Evolutionary conservation across 306 rosid species (phyloP), one percentile per base, ranked within the genome.

Genomic region (Echinosophora koreensis): DNA sequence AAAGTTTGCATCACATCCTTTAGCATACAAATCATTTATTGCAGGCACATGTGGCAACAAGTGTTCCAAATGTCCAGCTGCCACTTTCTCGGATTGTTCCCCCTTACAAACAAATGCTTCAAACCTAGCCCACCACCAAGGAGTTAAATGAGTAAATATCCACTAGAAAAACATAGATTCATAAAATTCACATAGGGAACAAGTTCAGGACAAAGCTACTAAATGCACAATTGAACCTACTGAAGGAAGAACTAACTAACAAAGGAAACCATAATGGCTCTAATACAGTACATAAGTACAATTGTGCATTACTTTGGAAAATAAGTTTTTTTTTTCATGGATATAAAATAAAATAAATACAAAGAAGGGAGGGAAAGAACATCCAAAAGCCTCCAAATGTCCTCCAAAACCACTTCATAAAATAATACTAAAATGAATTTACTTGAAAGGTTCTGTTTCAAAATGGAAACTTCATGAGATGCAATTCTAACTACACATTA

Each of bases 31-130:
- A 77, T 87, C 89, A 67, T 73, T 87, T 65, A 89, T 79, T 83
- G 79, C 78, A 14, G 88, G 90, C 71, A 92, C 73, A 88, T 95
- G 97, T 37, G 83, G 91, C 86, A 86, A 79, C 69, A 95, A 77
- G 35, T 86, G 72, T 63, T 90, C 96, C 79, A 95, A 85, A 76
- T 75, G 72, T 64, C 98, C 97, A 55, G 74, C 73, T 66, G 83
- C 86, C 77, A 92, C 85, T 81, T 79, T 83, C 74, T 89, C 90
- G 8, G 71, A 79, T 74, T 88, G 76, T 49, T 84, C 80, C 65
- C 87, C 80, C 76, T 84, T 78, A 70, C 79, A 88, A 69, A 85
- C 85, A 66, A 84, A 83, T 66, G 83, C 92, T 76, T 95, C 96
- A 34, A 92, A 95, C 86, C 97, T 95, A 76, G 38, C 66, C 74